Conservation (phyloP, 164 flowering plant species). For the Nelumbo lutea region DNA sequence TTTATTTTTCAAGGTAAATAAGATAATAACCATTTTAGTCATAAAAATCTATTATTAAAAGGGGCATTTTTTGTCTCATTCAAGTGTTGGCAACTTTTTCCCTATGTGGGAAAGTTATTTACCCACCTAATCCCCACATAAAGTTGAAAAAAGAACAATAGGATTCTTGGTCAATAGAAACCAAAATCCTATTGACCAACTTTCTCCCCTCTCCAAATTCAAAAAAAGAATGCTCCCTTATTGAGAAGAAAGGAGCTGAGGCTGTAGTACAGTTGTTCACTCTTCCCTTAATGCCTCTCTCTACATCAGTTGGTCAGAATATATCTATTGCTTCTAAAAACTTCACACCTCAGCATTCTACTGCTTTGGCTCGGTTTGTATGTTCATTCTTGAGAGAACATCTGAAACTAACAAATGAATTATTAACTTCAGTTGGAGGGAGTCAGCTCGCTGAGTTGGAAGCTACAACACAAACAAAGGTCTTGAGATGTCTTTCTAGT, state of each 20-base stretch:
- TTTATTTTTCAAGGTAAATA: conserved; percentile 25
- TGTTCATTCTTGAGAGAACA: conserved; percentile 72
- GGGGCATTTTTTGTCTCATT: too few species aligned
- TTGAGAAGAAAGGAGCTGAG: conserved; percentile 90
- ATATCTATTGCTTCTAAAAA: conserved; percentile 25
- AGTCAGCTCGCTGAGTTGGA: conserved; percentile 47
- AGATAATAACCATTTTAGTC: too few species aligned
- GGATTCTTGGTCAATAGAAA: too few species aligned
- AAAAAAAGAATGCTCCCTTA: conserved; percentile 2
- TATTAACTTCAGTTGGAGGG: conserved; percentile 47
- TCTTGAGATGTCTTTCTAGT: conserved; percentile 55
- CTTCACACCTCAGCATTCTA: conserved; percentile 80
- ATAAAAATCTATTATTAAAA: too few species aligned
- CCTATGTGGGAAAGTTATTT: too few species aligned
- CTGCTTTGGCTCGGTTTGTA: conserved; percentile 63
- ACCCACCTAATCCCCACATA: too few species aligned
- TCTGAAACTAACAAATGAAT: conserved; percentile 48
- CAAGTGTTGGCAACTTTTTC: too few species aligned
- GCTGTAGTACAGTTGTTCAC: conserved; percentile 70
- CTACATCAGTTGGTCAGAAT: too few species aligned
- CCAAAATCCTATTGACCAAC: too few species aligned
- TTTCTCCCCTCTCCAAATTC: too few species aligned
- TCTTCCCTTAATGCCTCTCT: conserved; percentile 28
- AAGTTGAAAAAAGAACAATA: too few species aligned
- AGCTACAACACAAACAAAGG: conserved; percentile 36